These are phyloP conservation scores for Leptographium radiaticola DNA, from an alignment of 2,329 filamentous ascomycete species.

Conservation along the genomic window DNA sequence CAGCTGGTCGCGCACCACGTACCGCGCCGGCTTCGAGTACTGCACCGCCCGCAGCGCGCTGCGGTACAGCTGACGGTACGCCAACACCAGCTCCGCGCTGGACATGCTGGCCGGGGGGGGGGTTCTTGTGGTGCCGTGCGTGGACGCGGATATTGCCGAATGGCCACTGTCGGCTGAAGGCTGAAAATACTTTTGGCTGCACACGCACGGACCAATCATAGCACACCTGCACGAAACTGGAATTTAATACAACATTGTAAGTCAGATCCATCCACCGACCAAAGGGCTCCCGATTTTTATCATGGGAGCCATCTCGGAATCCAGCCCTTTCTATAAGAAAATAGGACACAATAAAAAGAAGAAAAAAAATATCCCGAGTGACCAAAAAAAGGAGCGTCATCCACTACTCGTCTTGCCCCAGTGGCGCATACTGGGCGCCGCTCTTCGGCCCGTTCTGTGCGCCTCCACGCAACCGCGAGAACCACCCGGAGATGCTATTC, in stretches of 20 bases:
- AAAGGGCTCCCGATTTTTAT: background rate
- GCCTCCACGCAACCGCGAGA: constrained; percentile 25
- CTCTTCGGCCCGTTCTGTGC: constrained; percentile 17
- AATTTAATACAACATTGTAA: too few relatives aligned
- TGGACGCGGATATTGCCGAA: too few relatives aligned
- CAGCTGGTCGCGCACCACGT: constrained; percentile 44
- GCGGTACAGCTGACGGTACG: constrained; percentile 60
- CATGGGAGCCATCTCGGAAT: background rate
- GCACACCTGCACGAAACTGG: too few relatives aligned
- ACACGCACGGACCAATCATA: background rate
- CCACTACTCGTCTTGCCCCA: constrained; percentile 25
- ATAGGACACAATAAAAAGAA: background rate
- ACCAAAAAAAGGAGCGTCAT: background rate
- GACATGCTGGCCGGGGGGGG: constrained; percentile 14
- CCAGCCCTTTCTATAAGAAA: background rate
- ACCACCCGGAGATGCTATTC: constrained; percentile 38
- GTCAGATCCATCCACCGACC: background rate
- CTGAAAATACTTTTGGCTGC: background rate
- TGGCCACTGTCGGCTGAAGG: too few relatives aligned
- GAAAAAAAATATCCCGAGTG: background rate
- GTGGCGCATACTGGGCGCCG: constrained; percentile 24
- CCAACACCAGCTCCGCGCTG: constrained; percentile 37
- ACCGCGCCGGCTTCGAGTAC: constrained; percentile 56
- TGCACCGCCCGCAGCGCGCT: constrained; percentile 56
- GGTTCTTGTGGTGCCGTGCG: too few relatives aligned